phyloP scores from a whole-genome alignment of 805 yeast species.

The Monosporozyma siamensis region DNA sequence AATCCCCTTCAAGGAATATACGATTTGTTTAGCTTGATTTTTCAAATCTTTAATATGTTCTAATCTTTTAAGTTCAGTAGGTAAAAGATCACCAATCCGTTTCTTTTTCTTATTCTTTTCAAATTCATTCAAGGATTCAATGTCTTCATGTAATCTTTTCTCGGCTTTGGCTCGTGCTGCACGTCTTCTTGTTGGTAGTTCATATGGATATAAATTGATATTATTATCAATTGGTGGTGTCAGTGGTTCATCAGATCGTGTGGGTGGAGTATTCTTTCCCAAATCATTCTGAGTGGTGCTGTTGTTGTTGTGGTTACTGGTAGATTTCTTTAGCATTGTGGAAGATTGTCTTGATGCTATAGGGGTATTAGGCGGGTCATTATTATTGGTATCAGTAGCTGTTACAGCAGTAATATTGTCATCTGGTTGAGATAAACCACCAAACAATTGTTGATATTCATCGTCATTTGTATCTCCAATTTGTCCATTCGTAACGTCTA shows the following conservation, averaged over 20 bases:
- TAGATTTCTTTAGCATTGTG: too few relatives aligned
- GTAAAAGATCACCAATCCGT: conserved; percentile 27
- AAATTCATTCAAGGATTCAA: conserved; percentile 57
- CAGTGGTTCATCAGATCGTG: background rate
- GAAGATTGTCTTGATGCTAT: conserved; percentile 4
- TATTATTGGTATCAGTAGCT: background rate
- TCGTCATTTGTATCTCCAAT: background rate
- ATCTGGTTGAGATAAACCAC: conserved; percentile 4
- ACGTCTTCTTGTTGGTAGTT: conserved; percentile 19
- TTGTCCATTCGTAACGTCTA: background rate
- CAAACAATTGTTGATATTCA: conserved; percentile 4
- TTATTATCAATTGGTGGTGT: background rate
- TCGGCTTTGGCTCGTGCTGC: conserved; percentile 66
- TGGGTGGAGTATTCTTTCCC: background rate
- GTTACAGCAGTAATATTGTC: background rate
- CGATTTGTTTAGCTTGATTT: conserved; percentile 13
- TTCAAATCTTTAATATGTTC: conserved; percentile 27
- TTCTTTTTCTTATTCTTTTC: conserved; percentile 40
- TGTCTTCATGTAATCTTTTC: conserved; percentile 53
- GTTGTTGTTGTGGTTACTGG: too few relatives aligned
- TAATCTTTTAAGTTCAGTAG: conserved; percentile 33
- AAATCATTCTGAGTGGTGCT: background rate
- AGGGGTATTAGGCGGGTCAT: background rate
- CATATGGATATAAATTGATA: background rate
- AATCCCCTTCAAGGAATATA: conserved; percentile 5